Conservation (phyloP, 768 basidiomycete species). For the Tulasnella sp. region DNA sequence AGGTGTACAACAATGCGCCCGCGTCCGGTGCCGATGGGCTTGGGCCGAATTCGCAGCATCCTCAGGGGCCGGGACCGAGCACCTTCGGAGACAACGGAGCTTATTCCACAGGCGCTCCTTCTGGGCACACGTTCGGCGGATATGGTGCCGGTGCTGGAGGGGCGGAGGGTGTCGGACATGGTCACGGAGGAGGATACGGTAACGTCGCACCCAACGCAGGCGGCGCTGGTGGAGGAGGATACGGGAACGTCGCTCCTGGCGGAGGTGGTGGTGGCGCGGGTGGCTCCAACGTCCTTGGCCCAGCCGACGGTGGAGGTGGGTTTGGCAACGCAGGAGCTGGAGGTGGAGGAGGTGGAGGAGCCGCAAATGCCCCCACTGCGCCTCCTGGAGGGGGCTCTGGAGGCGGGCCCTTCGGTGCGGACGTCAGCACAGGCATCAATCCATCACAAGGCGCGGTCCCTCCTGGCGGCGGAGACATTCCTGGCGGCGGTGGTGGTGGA, state of each 20-base stretch:
- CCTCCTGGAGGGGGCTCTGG: background rate
- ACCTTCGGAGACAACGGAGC: no score
- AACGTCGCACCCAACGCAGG: background rate
- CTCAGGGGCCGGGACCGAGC: no score
- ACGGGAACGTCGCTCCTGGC: background rate
- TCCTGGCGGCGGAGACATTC: background rate
- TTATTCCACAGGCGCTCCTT: background rate
- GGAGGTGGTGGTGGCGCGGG: background rate
- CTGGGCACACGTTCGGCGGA: background rate
- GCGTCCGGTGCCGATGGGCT: background rate
- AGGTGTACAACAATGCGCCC: background rate
- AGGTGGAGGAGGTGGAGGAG: background rate
- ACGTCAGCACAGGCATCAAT: background rate
- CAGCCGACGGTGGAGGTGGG: background rate
- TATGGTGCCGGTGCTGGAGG: background rate
- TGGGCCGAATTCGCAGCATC: no score
- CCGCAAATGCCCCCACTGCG: background rate
- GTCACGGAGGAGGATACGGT: background rate
- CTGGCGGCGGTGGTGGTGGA: background rate
- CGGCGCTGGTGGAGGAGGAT: background rate
- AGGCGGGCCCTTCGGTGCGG: background rate
- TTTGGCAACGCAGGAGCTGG: background rate
- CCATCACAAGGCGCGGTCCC: background rate
- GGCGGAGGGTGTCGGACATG: no score
- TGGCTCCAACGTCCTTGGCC: background rate